A percentile compares a stretch with the other conserved stretches of the same genome.
Conservation (phyloP, 163 green algal genomes). For the Prototheca cutis region DNA sequence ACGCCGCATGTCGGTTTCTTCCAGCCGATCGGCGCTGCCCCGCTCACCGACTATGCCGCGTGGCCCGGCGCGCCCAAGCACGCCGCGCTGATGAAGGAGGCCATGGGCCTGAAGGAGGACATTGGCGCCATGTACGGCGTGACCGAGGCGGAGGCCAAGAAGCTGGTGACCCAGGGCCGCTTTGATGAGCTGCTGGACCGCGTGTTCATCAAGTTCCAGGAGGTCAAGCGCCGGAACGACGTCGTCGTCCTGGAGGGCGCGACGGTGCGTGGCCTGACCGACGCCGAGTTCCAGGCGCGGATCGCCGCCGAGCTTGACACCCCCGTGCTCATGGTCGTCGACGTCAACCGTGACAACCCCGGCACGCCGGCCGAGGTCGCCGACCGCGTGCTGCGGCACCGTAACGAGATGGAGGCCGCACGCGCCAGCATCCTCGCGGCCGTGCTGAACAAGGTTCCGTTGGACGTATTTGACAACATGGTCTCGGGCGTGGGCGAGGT, state of each 20-base stretch:
- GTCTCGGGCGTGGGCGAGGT: slow-evolving; percentile 18
- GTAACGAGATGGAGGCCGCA: slow-evolving; percentile 15
- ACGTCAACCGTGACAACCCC: slow-evolving; percentile 9
- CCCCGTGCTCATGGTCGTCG: slow-evolving; percentile 31
- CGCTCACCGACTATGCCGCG: slow-evolving; percentile 20
- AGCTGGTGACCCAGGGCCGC: slow-evolving; percentile 39
- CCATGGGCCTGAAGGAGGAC: slow-evolving; percentile 21
- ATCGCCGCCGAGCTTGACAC: slow-evolving; percentile 39
- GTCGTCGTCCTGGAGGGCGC: slow-evolving; percentile 52
- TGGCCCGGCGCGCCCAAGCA: slow-evolving; percentile 31
- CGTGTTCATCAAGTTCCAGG: slow-evolving; percentile 23
- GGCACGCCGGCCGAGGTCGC: slow-evolving; percentile 13
- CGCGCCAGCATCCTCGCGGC: slow-evolving; percentile 38
- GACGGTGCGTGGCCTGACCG: slow-evolving; percentile 14
- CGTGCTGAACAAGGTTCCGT: slow-evolving; percentile 47
- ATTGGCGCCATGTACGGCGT: slow-evolving; percentile 41
- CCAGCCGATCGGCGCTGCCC: slow-evolving; percentile 41
- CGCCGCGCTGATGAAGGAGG: slow-evolving; percentile 39
- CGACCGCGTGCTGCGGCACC: slow-evolving; percentile 16
- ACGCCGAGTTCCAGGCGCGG: slow-evolving; percentile 50
- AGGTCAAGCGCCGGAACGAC: slow-evolving; percentile 37
- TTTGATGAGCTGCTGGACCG: slow-evolving; percentile 49
- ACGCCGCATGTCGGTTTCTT: slow-evolving; percentile 56
- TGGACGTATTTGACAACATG: slow-evolving; percentile 12
- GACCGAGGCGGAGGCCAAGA: slow-evolving; percentile 20